Conservation (phyloP, 2,329 filamentous ascomycete species). For the Phaeosphaeriaceae sp. region DNA sequence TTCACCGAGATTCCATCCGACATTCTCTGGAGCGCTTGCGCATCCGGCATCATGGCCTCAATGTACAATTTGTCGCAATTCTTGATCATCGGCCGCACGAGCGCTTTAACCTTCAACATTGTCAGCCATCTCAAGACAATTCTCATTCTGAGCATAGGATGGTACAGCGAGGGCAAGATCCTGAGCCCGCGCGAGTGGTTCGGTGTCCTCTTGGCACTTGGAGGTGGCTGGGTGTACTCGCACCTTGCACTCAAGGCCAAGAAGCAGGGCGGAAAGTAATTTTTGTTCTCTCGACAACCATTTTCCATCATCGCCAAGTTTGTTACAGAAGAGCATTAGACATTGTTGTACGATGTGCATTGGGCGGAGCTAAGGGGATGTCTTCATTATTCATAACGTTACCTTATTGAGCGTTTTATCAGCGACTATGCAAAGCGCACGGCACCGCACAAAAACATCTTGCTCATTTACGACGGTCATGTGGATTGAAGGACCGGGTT, state of each 20-base stretch:
- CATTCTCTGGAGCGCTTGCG: conserved; percentile 50
- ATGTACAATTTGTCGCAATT: conserved; percentile 53
- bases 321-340: not conserved
- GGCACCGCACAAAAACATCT: not conserved
- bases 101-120: conserved; percentile 51
- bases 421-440: not conserved
- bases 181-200: conserved; percentile 49
- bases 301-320: not conserved
- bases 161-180: conserved; percentile 54
- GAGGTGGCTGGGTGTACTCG: conserved; percentile 56
- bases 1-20: conserved; percentile 47
- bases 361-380: conserved; percentile 1
- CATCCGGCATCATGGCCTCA: conserved; percentile 53
- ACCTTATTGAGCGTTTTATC: not conserved
- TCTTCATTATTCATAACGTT: not conserved
- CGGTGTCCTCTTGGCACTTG: conserved; percentile 54
- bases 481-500: not conserved
- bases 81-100: conserved; percentile 50
- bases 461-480: not conserved
- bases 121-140: conserved; percentile 55
- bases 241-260: conserved; percentile 49
- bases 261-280: conserved; percentile 38
- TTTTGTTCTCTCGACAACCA: not conserved
- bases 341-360: conserved; percentile 9
- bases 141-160: conserved; percentile 55